A percentile compares a stretch with the other conserved stretches of the same genome.
These are phyloP conservation scores for Fusarium albidum DNA, from an alignment of 2,329 filamentous ascomycete species.

Conservation along the genomic window DNA sequence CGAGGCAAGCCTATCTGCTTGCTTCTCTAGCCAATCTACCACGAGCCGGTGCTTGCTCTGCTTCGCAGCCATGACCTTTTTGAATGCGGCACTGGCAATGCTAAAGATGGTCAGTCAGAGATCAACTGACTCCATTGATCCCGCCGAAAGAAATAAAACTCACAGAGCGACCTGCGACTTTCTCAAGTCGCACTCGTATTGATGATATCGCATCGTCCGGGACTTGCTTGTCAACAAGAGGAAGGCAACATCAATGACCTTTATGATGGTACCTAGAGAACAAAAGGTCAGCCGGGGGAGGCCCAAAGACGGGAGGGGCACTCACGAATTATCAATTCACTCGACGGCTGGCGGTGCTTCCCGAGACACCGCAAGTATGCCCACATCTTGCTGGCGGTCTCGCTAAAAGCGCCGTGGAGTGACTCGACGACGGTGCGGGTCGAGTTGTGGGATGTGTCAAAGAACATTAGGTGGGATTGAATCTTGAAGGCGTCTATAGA, in stretches of 20 bases:
- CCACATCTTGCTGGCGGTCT: conserved; percentile 80
- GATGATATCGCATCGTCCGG: conserved; percentile 54
- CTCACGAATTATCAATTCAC: conserved; percentile 70
- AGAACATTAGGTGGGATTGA: conserved; percentile 84
- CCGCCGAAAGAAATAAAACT: conserved; percentile 43
- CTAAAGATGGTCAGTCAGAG: conserved; percentile 48
- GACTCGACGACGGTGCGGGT: conserved; percentile 74
- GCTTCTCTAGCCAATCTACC: conserved; percentile 71
- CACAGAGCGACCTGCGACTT: conserved; percentile 69
- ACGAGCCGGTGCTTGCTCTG: conserved; percentile 74
- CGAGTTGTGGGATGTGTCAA: conserved; percentile 82
- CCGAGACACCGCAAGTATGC: conserved; percentile 69
- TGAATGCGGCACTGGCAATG: conserved; percentile 76
- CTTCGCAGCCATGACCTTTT: conserved; percentile 70
- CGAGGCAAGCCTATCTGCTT: conserved; percentile 49
- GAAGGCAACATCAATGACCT: conserved; percentile 70
- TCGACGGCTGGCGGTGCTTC: conserved; percentile 61
- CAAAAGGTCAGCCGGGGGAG: conserved; percentile 2
- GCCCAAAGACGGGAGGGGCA: conserved; percentile 1
- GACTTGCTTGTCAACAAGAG: conserved; percentile 67
- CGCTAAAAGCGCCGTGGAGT: conserved; percentile 75
- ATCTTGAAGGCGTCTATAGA: conserved; percentile 75
- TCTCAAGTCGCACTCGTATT: conserved; percentile 67
- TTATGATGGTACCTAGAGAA: conserved; percentile 66
- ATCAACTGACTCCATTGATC: background rate